Conservation (phyloP, 1,284 basidiomycete species). For the Sporisorium graminicola region DNA sequence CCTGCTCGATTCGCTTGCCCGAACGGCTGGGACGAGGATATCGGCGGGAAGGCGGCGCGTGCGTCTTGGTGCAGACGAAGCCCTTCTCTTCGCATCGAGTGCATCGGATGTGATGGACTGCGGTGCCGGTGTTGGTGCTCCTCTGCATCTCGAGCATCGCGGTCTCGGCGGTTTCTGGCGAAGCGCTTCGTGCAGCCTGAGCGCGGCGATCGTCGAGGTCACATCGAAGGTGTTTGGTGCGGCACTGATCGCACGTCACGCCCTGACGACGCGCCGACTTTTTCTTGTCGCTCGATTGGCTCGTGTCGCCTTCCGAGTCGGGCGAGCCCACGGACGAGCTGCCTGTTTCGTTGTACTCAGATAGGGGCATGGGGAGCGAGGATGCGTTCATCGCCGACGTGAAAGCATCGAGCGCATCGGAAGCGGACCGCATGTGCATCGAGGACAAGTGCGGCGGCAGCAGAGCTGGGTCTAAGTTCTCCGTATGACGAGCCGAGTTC, state of each 20-base stretch:
- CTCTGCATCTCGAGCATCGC: constrained; percentile 38
- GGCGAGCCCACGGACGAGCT: constrained; percentile 10
- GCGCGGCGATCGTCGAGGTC: constrained; percentile 53
- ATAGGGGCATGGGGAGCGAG: constrained; percentile 15
- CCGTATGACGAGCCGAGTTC: background rate
- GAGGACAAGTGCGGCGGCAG: constrained; percentile 13
- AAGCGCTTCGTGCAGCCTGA: constrained; percentile 26
- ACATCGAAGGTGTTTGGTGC: constrained; percentile 63
- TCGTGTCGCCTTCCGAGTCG: constrained; percentile 20
- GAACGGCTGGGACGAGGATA: constrained; percentile 64
- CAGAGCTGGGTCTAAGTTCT: constrained; percentile 14
- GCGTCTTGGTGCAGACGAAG: constrained; percentile 59
- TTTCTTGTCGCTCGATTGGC: constrained; percentile 34
- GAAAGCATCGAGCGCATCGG: constrained; percentile 11
- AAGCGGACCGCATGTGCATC: constrained; percentile 2
- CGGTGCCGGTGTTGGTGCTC: constrained; percentile 29
- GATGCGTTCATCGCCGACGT: constrained; percentile 13
- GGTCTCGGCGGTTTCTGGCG: constrained; percentile 19
- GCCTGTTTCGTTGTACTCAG: constrained; percentile 6
- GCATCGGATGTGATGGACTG: constrained; percentile 50
- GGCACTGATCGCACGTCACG: constrained; percentile 64
- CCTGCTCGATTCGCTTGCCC: constrained; percentile 67
- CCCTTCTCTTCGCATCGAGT: constrained; percentile 59
- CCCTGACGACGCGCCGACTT: constrained; percentile 48
- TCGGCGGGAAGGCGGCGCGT: constrained; percentile 55